A percentile compares a stretch with the other conserved stretches of the same genome.
Evolutionary conservation across 2,329 filamentous ascomycete species (phyloP).

Genomic region (Trichoderma polysporum): DNA sequence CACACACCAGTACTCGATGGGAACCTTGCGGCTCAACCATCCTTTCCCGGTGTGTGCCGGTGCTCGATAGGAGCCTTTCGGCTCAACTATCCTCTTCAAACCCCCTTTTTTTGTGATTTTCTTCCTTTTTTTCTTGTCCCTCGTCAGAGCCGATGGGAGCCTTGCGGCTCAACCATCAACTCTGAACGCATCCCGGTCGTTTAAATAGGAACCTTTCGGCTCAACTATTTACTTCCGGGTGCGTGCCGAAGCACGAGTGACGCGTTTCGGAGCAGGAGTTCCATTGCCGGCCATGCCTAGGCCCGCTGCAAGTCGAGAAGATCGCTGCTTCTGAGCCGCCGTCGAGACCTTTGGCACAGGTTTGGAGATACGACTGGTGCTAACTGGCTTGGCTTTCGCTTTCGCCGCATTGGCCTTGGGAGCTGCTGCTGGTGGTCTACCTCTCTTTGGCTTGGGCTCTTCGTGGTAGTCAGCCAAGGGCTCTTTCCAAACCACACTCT

Average conservation of each 20-base stretch:
- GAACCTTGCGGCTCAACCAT: constrained; percentile 8
- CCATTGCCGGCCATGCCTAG: constrained; percentile 38
- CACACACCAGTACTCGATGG: not conserved
- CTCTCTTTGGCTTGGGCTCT: constrained; percentile 29
- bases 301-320: constrained; percentile 32
- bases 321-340: constrained; percentile 29
- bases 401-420: constrained; percentile 27
- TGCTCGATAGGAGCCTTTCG: not conserved
- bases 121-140: not conserved
- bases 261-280: constrained; percentile 35
- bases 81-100: constrained; percentile 23
- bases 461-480: constrained; percentile 34
- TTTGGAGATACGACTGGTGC: constrained; percentile 34
- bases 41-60: not conserved
- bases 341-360: constrained; percentile 22
- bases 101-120: too few species aligned
- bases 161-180: constrained; percentile 15
- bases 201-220: constrained; percentile 4
- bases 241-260: constrained; percentile 34
- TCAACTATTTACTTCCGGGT: constrained; percentile 24
- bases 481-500: constrained; percentile 37
- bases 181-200: too few species aligned
- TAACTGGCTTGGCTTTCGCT: not conserved
- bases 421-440: constrained; percentile 21
- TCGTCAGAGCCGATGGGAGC: not conserved